Conservation (phyloP, 352 stramenopile species). For the Phytophthora agathidicida region DNA sequence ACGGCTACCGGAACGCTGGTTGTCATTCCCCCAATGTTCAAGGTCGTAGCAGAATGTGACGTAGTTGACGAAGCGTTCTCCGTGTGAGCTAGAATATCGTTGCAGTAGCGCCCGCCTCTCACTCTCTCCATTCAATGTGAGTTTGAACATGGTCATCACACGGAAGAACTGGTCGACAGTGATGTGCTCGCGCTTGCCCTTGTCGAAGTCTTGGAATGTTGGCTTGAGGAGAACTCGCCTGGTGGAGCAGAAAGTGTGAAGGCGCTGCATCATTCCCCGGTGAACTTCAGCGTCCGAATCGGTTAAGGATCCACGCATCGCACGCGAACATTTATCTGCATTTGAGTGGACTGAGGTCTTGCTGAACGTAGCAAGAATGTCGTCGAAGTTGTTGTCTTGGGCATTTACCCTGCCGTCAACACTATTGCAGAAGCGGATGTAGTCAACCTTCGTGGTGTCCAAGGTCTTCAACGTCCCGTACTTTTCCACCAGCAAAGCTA, state of each 20-base stretch:
- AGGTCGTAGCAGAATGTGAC: conserved; percentile 86
- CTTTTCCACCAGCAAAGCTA: conserved; percentile 64
- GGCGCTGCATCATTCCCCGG: conserved; percentile 62
- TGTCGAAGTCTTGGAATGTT: conserved; percentile 86
- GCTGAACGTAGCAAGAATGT: conserved; percentile 54
- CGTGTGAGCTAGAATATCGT: conserved; percentile 73
- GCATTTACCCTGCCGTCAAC: conserved; percentile 53
- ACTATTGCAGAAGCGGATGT: conserved; percentile 75
- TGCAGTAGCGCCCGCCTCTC: conserved; percentile 69
- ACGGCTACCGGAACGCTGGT: conserved; percentile 30
- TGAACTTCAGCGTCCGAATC: conserved; percentile 53
- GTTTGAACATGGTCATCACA: conserved; percentile 81
- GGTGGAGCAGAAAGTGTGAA: conserved; percentile 63
- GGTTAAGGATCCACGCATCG: conserved; percentile 59
- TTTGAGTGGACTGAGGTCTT: conserved; percentile 30
- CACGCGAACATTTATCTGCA: conserved; percentile 62
- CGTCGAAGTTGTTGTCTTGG: conserved; percentile 56
- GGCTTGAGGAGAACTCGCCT: conserved; percentile 79
- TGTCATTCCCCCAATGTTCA: conserved; percentile 56
- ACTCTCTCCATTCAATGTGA: conserved; percentile 51
- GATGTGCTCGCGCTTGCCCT: conserved; percentile 73
- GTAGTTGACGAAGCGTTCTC: conserved; percentile 84
- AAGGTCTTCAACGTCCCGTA: conserved; percentile 50
- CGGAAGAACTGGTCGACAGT: conserved; percentile 85
- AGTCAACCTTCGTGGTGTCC: conserved; percentile 72